These are phyloP conservation scores for Coemansia javaensis DNA, from an alignment of 192 early-diverging fungal genomes.

Conservation along the genomic window DNA sequence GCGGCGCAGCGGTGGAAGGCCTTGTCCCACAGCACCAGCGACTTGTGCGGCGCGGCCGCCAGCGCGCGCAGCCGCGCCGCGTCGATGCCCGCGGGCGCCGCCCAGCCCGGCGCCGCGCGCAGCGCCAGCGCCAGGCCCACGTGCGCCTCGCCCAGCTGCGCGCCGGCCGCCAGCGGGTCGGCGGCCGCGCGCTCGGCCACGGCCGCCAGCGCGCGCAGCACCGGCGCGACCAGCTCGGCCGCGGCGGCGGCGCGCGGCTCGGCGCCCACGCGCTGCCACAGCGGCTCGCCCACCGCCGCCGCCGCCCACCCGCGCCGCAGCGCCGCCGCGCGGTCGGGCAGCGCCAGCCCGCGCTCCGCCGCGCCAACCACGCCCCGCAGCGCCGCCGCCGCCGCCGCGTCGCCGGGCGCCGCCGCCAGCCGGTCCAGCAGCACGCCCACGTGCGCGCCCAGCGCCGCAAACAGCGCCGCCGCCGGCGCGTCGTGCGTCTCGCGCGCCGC, in stretches of 20 bases:
- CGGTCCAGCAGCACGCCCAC: conserved; percentile 40
- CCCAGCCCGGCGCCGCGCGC: conserved; percentile 4
- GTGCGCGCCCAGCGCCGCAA: conserved; percentile 60
- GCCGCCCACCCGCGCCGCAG: conserved; percentile 64
- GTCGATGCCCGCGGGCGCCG: conserved; percentile 14
- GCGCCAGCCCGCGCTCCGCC: conserved; percentile 50
- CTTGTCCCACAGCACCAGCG: conserved; percentile 79
- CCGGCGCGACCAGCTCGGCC: conserved; percentile 24
- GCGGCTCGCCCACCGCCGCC: conserved; percentile 51
- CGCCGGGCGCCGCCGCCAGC: background rate
- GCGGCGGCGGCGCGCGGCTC: background rate
- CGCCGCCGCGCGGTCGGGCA: conserved; percentile 58
- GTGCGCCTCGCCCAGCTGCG: conserved; percentile 61
- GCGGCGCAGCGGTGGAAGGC: conserved; percentile 67
- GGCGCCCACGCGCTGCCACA: conserved; percentile 30
- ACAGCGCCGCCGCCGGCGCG: conserved; percentile 54
- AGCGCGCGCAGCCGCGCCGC: conserved; percentile 19
- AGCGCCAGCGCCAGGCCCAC: conserved; percentile 55
- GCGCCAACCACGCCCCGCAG: conserved; percentile 38
- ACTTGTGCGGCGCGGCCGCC: conserved; percentile 54
- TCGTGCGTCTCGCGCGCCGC: conserved; percentile 76
- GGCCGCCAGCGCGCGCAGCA: conserved; percentile 48
- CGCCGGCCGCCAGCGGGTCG: conserved; percentile 56
- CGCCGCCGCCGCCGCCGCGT: conserved; percentile 13
- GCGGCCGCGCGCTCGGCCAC: conserved; percentile 56